These are phyloP conservation scores for Paraconiothyrium brasiliense DNA, from an alignment of 2,329 filamentous ascomycete genomes.

Conservation along the genomic window DNA sequence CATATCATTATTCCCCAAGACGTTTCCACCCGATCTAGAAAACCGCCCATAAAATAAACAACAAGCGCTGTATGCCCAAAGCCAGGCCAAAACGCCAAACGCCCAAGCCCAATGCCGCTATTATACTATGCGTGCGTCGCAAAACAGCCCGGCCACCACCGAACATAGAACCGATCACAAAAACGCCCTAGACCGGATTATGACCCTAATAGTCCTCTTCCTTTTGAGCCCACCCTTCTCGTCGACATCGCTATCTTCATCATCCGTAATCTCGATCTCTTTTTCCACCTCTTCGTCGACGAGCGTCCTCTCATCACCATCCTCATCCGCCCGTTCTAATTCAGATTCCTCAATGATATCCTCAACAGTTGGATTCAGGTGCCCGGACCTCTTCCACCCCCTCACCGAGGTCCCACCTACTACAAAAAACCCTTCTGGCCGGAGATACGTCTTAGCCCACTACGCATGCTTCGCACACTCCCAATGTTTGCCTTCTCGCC, in stretches of 20 bases:
- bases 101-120: not conserved
- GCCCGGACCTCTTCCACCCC: constrained; percentile 45
- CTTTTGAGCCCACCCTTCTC: constrained; percentile 35
- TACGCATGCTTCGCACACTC: constrained; percentile 42
- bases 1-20: not conserved
- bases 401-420: constrained; percentile 43
- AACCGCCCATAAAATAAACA: constrained; percentile 1
- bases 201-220: constrained; percentile 41
- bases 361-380: constrained; percentile 41
- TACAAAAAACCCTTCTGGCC: constrained; percentile 63
- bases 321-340: constrained; percentile 20
- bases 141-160: not conserved
- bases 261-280: constrained; percentile 26
- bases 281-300: constrained; percentile 24
- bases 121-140: not conserved
- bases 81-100: constrained; percentile 7
- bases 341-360: constrained; percentile 29
- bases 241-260: constrained; percentile 24
- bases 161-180: constrained; percentile 27
- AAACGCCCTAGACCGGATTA: constrained; percentile 49
- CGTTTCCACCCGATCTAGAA: not conserved
- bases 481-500: constrained; percentile 46
- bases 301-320: constrained; percentile 18
- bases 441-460: constrained; percentile 53
- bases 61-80: not conserved